These are phyloP conservation scores for Elaphomyces granulatus DNA, from an alignment of 495 filamentous ascomycete species.

Conservation along the genomic window DNA sequence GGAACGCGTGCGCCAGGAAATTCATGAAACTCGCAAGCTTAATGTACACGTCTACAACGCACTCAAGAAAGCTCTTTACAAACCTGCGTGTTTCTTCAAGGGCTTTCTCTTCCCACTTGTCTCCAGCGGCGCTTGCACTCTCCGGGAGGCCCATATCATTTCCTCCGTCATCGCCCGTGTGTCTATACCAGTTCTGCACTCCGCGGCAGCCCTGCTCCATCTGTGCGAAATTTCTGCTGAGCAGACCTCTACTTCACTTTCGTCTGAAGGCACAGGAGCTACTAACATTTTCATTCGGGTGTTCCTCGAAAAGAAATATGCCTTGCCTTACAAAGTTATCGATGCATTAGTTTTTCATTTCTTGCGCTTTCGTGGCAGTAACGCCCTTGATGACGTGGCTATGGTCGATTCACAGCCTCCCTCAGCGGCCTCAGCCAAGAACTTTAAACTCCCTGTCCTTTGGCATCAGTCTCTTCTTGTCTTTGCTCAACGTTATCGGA, in stretches of 20 bases:
- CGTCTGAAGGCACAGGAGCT: slow-evolving; percentile 61
- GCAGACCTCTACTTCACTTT: slow-evolving; percentile 54
- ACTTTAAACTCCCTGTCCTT: slow-evolving; percentile 59
- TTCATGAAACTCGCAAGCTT: slow-evolving; percentile 73
- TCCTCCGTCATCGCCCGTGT: slow-evolving; percentile 68
- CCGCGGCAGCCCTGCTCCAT: slow-evolving; percentile 76
- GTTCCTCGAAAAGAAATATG: slow-evolving; percentile 93
- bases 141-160: slow-evolving; percentile 85
- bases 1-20: slow-evolving; percentile 78
- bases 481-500: slow-evolving; percentile 87
- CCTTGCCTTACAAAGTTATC: slow-evolving; percentile 84
- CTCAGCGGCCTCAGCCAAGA: slow-evolving; percentile 28
- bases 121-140: slow-evolving; percentile 58
- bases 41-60: slow-evolving; percentile 91
- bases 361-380: slow-evolving; percentile 59
- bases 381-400: slow-evolving; percentile 31
- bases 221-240: slow-evolving; percentile 89
- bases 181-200: slow-evolving; percentile 77
- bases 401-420: slow-evolving; percentile 21
- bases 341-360: slow-evolving; percentile 96
- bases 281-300: slow-evolving; percentile 87
- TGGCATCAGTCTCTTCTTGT: slow-evolving; percentile 84
- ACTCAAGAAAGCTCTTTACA: slow-evolving; percentile 86
- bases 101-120: slow-evolving; percentile 87
- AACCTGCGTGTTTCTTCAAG: slow-evolving; percentile 94